phyloP scores from a whole-genome alignment of 2,329 filamentous ascomycete genomes.

The Penicillium sp. region DNA sequence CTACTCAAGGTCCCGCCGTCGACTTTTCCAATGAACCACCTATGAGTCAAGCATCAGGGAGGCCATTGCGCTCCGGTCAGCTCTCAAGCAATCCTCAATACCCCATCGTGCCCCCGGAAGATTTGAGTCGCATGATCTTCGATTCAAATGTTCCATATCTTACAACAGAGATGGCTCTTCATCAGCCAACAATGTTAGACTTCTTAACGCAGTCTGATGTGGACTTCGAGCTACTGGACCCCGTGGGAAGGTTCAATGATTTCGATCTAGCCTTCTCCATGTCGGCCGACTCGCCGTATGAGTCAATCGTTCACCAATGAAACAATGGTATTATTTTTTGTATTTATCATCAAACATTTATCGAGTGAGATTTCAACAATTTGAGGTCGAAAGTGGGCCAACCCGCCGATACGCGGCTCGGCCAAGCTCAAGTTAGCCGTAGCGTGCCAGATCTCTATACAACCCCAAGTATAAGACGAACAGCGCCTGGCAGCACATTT shows the following conservation, averaged over 20 bases:
- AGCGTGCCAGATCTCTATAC: background rate
- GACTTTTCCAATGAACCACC: background rate
- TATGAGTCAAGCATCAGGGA: background rate
- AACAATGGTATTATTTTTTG: background rate
- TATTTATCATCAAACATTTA: background rate
- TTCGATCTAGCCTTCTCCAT: conserved; percentile 5
- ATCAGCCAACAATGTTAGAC: conserved; percentile 14
- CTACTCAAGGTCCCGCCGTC: background rate
- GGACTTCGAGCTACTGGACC: conserved; percentile 13
- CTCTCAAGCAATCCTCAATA: background rate
- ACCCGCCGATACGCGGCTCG: background rate
- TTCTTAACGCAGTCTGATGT: conserved; percentile 11
- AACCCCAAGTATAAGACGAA: background rate
- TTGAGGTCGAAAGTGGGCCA: background rate
- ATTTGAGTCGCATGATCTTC: background rate
- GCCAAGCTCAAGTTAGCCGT: conserved; percentile 3
- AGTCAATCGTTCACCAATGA: background rate
- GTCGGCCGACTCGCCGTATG: background rate
- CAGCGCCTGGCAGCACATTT: background rate
- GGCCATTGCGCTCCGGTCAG: background rate
- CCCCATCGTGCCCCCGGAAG: background rate
- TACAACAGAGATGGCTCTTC: conserved; percentile 16
- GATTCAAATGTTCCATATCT: conserved; percentile 8
- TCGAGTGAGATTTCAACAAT: background rate
- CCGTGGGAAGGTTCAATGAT: conserved; percentile 12